A percentile compares a stretch with the other conserved stretches of the same genome.
phyloP scores from a whole-genome alignment of 2,329 filamentous ascomycete species.

The Aspergillaceae sp. region DNA sequence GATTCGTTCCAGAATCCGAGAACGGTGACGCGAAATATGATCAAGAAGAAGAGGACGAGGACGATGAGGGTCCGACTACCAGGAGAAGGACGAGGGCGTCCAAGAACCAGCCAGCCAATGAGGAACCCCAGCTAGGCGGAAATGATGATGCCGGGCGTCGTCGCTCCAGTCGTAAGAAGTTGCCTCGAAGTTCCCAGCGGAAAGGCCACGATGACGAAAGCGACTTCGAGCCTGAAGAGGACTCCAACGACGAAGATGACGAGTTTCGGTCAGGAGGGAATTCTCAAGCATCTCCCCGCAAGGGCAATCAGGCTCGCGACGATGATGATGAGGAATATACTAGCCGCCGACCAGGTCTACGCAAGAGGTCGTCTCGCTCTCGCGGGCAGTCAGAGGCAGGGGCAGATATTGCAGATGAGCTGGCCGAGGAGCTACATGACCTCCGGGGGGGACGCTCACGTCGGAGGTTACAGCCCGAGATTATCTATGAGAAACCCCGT shows the following conservation, averaged over 20 bases:
- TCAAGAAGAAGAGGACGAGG: conserved; percentile 45
- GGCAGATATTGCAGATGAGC: conserved; percentile 46
- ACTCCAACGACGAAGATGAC: conserved; percentile 40
- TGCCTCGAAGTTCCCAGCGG: conserved; percentile 35
- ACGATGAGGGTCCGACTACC: conserved; percentile 47
- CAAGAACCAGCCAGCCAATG: conserved; percentile 14
- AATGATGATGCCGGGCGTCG: conserved; percentile 24
- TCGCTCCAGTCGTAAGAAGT: conserved; percentile 34
- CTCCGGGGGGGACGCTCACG: conserved; percentile 40
- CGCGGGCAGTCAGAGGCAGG: conserved; percentile 38
- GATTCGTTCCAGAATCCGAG: conserved; percentile 35
- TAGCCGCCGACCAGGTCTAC: conserved; percentile 45
- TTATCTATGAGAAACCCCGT: conserved; percentile 42
- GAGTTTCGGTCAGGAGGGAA: conserved; percentile 41
- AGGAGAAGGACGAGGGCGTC: conserved; percentile 33
- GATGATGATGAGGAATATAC: conserved; percentile 41
- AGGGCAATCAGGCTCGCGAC: conserved; percentile 32
- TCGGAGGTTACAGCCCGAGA: conserved; percentile 27
- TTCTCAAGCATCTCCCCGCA: conserved; percentile 36
- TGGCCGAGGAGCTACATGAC: conserved; percentile 51
- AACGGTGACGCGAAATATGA: conserved; percentile 27
- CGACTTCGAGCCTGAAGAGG: conserved; percentile 54
- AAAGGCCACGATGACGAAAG: conserved; percentile 48
- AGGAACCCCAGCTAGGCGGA: conserved; percentile 11
- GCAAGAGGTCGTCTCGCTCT: conserved; percentile 42